Conservation (phyloP, 805 yeast genomes). For the Priceomyces haplophilus region DNA sequence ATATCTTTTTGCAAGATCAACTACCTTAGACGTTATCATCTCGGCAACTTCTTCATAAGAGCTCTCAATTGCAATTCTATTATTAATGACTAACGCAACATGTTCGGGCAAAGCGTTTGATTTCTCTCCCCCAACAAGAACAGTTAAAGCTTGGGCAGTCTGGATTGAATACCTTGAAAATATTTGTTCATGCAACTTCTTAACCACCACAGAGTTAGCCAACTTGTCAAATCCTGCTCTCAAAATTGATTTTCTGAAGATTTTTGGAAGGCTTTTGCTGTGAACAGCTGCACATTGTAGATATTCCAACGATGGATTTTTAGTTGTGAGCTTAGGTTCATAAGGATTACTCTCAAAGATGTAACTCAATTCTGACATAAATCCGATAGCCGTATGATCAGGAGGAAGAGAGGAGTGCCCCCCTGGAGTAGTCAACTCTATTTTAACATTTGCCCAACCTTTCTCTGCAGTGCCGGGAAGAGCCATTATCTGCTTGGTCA, state of each 20-base stretch:
- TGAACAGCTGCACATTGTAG: conserved; percentile 65
- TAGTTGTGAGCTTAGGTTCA: conserved; percentile 41
- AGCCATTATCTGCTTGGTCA: conserved; percentile 56
- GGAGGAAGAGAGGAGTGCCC: conserved; percentile 85
- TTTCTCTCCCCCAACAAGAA: conserved; percentile 37
- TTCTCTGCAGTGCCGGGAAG: conserved; percentile 45
- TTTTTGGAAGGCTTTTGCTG: conserved; percentile 19
- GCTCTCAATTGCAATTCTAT: conserved; percentile 33
- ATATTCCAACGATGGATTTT: conserved; percentile 58
- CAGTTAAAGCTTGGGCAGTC: conserved; percentile 35
- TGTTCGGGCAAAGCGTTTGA: conserved; percentile 40
- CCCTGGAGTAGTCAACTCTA: conserved; percentile 59
- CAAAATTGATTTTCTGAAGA: conserved; percentile 28
- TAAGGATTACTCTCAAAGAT: conserved; percentile 58
- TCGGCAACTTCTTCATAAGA: conserved; percentile 19
- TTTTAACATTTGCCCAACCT: conserved; percentile 44
- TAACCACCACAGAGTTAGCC: conserved; percentile 24
- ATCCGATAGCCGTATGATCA: conserved; percentile 76
- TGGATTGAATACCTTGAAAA: conserved; percentile 24
- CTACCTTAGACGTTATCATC: conserved; percentile 21
- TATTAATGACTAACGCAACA: conserved; percentile 28
- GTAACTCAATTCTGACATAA: conserved; percentile 56
- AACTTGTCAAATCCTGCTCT: conserved; percentile 34
- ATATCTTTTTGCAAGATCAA: conserved; percentile 25
- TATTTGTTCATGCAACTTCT: conserved; percentile 13